Conservation (phyloP, 495 filamentous ascomycete species). For the Penicillium pancosmium region DNA sequence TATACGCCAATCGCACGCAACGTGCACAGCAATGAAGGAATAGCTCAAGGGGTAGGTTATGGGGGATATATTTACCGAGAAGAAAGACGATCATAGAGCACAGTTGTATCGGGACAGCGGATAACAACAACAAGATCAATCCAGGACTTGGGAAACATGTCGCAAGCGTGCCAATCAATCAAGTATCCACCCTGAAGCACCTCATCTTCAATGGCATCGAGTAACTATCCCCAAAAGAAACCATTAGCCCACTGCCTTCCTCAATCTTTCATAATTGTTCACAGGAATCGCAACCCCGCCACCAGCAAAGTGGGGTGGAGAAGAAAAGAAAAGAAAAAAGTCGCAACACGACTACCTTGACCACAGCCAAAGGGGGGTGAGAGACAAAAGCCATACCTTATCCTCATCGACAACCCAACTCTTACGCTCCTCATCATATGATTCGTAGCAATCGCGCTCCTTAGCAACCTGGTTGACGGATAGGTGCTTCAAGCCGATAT, state of each 20-base stretch:
- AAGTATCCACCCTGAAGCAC: conserved; percentile 80
- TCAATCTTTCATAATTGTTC: background rate
- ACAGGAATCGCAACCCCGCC: conserved; percentile 6
- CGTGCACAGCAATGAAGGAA: no score
- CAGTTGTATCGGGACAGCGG: conserved; percentile 68
- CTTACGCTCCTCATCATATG: conserved; percentile 79
- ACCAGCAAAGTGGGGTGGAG: conserved; percentile 8
- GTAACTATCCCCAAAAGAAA: conserved; percentile 56
- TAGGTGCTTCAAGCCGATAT: conserved; percentile 76
- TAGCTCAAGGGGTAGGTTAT: no score
- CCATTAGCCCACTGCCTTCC: background rate
- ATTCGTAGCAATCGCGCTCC: conserved; percentile 77
- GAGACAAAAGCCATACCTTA: conserved; percentile 60
- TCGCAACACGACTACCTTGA: background rate
- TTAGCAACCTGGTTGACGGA: conserved; percentile 91
- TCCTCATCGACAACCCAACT: conserved; percentile 97
- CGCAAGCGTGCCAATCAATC: conserved; percentile 98
- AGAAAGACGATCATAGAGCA: conserved; percentile 83
- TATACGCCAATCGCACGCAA: no score
- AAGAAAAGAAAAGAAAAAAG: conserved; percentile 16
- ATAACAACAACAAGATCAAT: conserved; percentile 95
- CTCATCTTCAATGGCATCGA: conserved; percentile 87
- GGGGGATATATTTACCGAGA: no score
- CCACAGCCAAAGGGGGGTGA: background rate
- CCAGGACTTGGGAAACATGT: conserved; percentile 91